Base-by-base conservation (phyloP, 352 stramenopile species). In the Globisporangium emineosum region DNA sequence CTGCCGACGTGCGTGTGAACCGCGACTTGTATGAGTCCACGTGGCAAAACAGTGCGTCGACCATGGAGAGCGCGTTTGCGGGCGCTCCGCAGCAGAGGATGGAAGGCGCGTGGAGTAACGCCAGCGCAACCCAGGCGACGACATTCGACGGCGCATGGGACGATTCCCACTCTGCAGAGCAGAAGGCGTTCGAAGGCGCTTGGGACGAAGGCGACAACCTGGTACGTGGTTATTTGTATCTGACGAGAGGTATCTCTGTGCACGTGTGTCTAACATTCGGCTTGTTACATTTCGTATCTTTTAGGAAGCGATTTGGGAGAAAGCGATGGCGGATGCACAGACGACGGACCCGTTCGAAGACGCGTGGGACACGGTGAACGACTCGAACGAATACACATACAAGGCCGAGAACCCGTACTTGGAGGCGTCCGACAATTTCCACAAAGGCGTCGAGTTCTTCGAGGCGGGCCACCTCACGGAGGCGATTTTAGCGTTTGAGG, bases 401-500 rank as follows among this genome's bases (percentile, higher is more conserved):
- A 86, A 92, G 62, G 67, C 76, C 12, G 81, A 93, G 29, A 95
- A 95, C 47, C 83, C 85, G 63, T 95, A 79, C 55, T 32, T 79
- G 57, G 72, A 80, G 29, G 64, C 78, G 56, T 76, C 78, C 1
- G 85, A 91, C 37, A 91, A 90, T 62, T 95, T 93, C 57, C 72
- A 89, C 43, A 78, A 78, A 54, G 85, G 85, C 13, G 68, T 93
- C 17, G 68, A 83, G 59, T 86, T 97, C 52, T 98, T 98, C 71
- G 68, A 93, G 32, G 79, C 89, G 29, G 97, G 97, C 1, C 85
- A 97, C 59, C 71, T 99, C 19, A 79, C 89, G 55, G 82, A 98
- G 33, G 97, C 97, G 21, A 97, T 98, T 49, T 68, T 96, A 15
- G 93, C 88, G 60, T 99, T 99, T 77, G 95, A 99, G 80, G 92